phyloP scores from a whole-genome alignment of 2,329 filamentous ascomycete species.

The Monosporascus sp. region DNA sequence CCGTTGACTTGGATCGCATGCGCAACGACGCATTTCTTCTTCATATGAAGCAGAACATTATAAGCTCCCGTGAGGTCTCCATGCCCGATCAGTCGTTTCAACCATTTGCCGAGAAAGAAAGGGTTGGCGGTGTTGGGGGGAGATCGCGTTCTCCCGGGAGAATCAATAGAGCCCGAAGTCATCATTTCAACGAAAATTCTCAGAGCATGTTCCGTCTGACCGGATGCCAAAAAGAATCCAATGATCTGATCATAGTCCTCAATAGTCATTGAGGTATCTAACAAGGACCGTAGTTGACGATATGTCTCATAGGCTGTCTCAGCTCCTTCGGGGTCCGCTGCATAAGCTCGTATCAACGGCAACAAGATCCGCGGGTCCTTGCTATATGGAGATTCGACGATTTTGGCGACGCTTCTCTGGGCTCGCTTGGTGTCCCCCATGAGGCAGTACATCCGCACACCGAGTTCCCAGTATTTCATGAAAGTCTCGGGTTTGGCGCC shows the following conservation, averaged over 20 bases:
- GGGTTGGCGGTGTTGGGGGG: slow-evolving; percentile 58
- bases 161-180: slow-evolving; percentile 52
- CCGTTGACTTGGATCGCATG: slow-evolving; percentile 77
- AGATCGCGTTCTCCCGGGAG: slow-evolving; percentile 37
- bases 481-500: slow-evolving; percentile 44
- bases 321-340: slow-evolving; percentile 42
- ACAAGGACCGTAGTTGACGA: slow-evolving; percentile 54
- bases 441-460: slow-evolving; percentile 59
- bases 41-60: slow-evolving; percentile 72
- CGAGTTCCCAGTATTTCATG: slow-evolving; percentile 58
- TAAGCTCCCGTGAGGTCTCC: slow-evolving; percentile 66
- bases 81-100: slow-evolving; percentile 74
- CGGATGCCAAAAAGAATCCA: slow-evolving; percentile 63
- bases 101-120: slow-evolving; percentile 84
- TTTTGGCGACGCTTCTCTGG: slow-evolving; percentile 47
- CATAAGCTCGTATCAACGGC: slow-evolving; percentile 65
- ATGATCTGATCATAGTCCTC: slow-evolving; percentile 73
- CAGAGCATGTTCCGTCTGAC: slow-evolving; percentile 62
- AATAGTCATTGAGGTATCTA: slow-evolving; percentile 60
- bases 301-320: slow-evolving; percentile 65
- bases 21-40: slow-evolving; percentile 60
- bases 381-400: slow-evolving; percentile 41
- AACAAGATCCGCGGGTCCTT: slow-evolving; percentile 55
- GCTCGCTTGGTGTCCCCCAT: slow-evolving; percentile 56
- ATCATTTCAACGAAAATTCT: slow-evolving; percentile 88